Evolutionary conservation across 805 yeast genomes (phyloP).

Genomic region (Starmerella vaccinii): DNA sequence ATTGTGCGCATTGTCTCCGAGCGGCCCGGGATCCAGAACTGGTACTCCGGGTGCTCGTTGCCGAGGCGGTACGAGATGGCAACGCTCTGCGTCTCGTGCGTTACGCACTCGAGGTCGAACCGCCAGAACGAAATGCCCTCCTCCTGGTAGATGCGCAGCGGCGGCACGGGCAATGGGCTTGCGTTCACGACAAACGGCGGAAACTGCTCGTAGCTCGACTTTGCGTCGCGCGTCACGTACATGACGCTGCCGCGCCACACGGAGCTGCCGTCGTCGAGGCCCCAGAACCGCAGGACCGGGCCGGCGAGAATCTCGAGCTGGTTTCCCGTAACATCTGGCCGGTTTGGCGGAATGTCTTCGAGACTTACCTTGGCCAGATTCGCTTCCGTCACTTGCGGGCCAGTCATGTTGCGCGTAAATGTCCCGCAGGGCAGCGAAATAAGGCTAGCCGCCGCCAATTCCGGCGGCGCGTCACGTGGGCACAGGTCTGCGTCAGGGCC

Average conservation of each 20-base stretch:
- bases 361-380: constrained; percentile 10
- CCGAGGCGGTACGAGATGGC: constrained; percentile 54
- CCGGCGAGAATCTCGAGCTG: constrained; percentile 38
- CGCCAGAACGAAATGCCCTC: constrained; percentile 47
- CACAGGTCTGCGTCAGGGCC: too few species aligned
- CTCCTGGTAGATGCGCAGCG: constrained; percentile 37
- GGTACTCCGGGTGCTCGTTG: constrained; percentile 37
- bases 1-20: constrained; percentile 67
- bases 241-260: constrained; percentile 60
- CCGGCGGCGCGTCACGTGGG: too few species aligned
- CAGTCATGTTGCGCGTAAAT: neutral
- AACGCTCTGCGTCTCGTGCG: constrained; percentile 43
- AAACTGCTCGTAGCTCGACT: constrained; percentile 24
- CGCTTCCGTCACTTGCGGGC: constrained; percentile 12
- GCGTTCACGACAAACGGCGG: constrained; percentile 30
- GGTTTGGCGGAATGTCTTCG: constrained; percentile 12
- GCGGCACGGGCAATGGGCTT: constrained; percentile 33
- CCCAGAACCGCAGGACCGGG: constrained; percentile 62
- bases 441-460: too few species aligned
- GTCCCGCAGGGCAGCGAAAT: too few species aligned
- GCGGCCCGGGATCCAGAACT: constrained; percentile 59
- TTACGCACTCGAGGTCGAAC: constrained; percentile 43
- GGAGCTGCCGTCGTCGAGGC: constrained; percentile 41
- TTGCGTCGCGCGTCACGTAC: constrained; percentile 46
- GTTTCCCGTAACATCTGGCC: constrained; percentile 8